Conservation (phyloP, 495 filamentous ascomycete genomes). For the Penicillium verhagenii region DNA sequence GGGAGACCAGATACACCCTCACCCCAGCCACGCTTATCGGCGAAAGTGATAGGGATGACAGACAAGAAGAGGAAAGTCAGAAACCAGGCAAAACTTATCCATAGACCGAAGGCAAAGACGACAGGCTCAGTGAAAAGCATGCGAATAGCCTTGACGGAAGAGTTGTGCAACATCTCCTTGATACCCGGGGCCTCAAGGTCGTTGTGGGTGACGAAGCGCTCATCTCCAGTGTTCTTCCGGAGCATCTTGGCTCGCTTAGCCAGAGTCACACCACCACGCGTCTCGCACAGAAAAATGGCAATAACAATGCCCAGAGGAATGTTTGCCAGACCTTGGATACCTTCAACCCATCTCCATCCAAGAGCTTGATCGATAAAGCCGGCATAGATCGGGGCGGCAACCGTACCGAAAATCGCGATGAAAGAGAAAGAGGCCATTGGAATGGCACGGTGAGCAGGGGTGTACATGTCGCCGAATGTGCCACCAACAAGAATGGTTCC, state of each 20-base stretch:
- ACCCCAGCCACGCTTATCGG: constrained; percentile 64
- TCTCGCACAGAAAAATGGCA: constrained; percentile 62
- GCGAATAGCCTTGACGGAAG: constrained; percentile 56
- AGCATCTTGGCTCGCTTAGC: constrained; percentile 57
- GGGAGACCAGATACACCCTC: constrained; percentile 68
- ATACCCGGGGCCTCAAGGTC: constrained; percentile 47
- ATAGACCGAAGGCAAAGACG: constrained; percentile 69
- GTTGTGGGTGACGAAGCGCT: constrained; percentile 65
- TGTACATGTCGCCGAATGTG: constrained; percentile 72
- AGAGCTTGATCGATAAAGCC: constrained; percentile 66
- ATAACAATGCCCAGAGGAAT: constrained; percentile 54
- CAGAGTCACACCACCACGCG: constrained; percentile 60
- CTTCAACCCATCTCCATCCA: constrained; percentile 82
- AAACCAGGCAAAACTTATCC: constrained; percentile 73
- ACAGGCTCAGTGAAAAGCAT: constrained; percentile 73
- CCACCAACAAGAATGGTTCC: constrained; percentile 79
- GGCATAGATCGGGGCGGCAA: constrained; percentile 68
- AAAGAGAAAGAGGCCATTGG: constrained; percentile 79
- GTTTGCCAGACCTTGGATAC: constrained; percentile 73
- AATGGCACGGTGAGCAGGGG: constrained; percentile 69
- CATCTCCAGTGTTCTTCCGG: constrained; percentile 58
- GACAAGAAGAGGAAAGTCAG: constrained; percentile 77
- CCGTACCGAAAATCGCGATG: constrained; percentile 72
- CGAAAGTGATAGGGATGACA: constrained; percentile 68
- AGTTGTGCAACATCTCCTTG: constrained; percentile 40